phyloP scores from a whole-genome alignment of 768 basidiomycete species.

The Flagelloscypha sp. region DNA sequence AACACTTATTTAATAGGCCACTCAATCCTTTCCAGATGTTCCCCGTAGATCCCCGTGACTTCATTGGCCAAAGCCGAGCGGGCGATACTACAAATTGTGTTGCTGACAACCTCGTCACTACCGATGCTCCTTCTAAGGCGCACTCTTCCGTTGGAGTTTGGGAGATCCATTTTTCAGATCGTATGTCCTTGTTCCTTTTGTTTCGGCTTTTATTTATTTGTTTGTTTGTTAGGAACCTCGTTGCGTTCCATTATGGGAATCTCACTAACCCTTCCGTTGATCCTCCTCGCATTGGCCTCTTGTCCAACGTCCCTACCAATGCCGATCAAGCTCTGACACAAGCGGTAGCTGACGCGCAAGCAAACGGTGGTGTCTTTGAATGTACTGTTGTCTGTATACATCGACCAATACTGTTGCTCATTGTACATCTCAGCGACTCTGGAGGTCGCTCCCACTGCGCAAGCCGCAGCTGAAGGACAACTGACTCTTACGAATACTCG shows the following conservation, averaged over 20 bases:
- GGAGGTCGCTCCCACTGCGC: conserved; percentile 26
- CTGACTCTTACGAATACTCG: conserved; percentile 16
- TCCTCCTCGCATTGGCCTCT: conserved; percentile 59
- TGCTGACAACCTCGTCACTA: conserved; percentile 47
- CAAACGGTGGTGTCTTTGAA: conserved; percentile 31
- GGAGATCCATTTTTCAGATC: conserved; percentile 67
- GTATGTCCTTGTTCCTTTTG: conserved; percentile 29
- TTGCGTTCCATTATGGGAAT: conserved; percentile 67
- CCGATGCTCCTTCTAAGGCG: conserved; percentile 49
- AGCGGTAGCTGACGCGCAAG: conserved; percentile 28
- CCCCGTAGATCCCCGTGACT: conserved; percentile 65
- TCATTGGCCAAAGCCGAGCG: conserved; percentile 33
- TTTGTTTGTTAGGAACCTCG: conserved; percentile 37
- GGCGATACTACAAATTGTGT: conserved; percentile 36
- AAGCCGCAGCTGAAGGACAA: conserved; percentile 17
- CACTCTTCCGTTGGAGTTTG: conserved; percentile 62
- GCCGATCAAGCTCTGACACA: conserved; percentile 30
- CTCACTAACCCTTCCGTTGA: conserved; percentile 58
- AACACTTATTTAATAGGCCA: background rate
- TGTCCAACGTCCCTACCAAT: conserved; percentile 52
- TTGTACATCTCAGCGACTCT: conserved; percentile 20
- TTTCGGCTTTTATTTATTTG: background rate
- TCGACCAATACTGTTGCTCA: background rate
- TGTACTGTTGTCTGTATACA: conserved; percentile 14
- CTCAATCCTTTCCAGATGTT: conserved; percentile 31